Percentiles rank a stretch among this genome's conserved stretches.
Conservation (phyloP, 441 rosid genomes). For the Euphorbia schlechtendalii region DNA sequence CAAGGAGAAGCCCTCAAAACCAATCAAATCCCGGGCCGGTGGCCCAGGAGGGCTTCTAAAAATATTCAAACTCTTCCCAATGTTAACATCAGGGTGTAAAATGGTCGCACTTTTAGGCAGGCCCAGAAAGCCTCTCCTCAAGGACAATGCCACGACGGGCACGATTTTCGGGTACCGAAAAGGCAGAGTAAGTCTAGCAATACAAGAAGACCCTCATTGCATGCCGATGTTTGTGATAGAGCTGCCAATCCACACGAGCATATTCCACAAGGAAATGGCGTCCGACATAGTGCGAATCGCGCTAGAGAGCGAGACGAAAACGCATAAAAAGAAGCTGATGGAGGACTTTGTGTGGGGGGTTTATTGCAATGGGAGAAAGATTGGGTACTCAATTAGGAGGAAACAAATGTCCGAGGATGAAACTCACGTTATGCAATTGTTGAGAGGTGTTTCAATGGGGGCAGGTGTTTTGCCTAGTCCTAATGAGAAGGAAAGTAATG, state of each 20-base stretch:
- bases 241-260: slow-evolving; percentile 64
- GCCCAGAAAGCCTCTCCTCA: slow-evolving; percentile 63
- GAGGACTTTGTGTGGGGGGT: slow-evolving; percentile 91
- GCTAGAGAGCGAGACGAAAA: slow-evolving; percentile 80
- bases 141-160: slow-evolving; percentile 72
- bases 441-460: slow-evolving; percentile 90
- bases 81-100: slow-evolving; percentile 93
- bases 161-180: slow-evolving; percentile 78
- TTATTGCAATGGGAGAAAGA: slow-evolving; percentile 77
- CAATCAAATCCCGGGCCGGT: slow-evolving; percentile 19
- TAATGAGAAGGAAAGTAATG: slow-evolving; percentile 34
- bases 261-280: slow-evolving; percentile 83
- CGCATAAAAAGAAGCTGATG: slow-evolving; percentile 59
- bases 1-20: slow-evolving; percentile 41
- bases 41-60: slow-evolving; percentile 53
- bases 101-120: slow-evolving; percentile 75
- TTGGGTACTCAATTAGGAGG: slow-evolving; percentile 79
- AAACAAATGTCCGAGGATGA: slow-evolving; percentile 81
- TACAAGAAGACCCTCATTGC: slow-evolving; percentile 90
- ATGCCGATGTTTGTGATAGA: slow-evolving; percentile 69
- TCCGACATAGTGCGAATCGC: slow-evolving; percentile 75
- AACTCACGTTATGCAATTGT: slow-evolving; percentile 64
- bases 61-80: slow-evolving; percentile 83
- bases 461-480: slow-evolving; percentile 84
- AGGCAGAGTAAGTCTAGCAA: slow-evolving; percentile 68